Base-by-base conservation (phyloP, 805 yeast species). In the Yamadazyma tumulicola region DNA sequence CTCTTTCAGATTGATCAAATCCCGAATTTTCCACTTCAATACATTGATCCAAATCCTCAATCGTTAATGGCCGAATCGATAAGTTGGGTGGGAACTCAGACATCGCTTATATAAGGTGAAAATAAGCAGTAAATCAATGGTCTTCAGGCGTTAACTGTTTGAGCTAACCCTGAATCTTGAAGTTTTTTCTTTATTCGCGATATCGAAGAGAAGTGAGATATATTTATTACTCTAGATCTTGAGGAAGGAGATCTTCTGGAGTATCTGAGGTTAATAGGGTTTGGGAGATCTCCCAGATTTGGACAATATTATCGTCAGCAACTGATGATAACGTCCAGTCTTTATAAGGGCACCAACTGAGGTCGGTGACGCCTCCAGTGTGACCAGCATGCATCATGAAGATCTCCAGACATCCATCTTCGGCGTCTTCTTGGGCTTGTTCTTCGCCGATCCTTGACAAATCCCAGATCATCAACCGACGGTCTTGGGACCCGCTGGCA, bases 321-420 rank as follows among this genome's bases (percentile, higher is more conserved):
- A 73, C 74, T 23, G 85, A 72, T 0, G 84, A 86, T 37, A 83
- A 49, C 24, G 85, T 72, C 89, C 91, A 85, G n/a, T 85, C 85
- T 38, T 78, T 69, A 46, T 68, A 76, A 5, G 80, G 78, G 51
- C 79, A 81, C 69, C 85, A 79, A 21, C 79, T 72, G 45, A 85
- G 67, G 54, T 85, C 95, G 27, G 80, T 78, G 12, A 85, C 80
- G 5, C 81, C 69, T 12, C 86, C 81, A 13, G 88, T 80, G 52
- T 87, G 95, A 14, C 96, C 96, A 24, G 94, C 95, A 54, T 87
- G 96, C 81, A 87, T 83, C 88, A 86, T 83, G 48, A 86, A 66
- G 22, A 87, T 60, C 55, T 87, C 96, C 4, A 95, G 91, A 18
- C 83, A 83, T 25, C 95, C 96, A 50, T 87, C 96, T 45, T 84